Evolutionary conservation across 2,329 filamentous ascomycete genomes (phyloP).

Genomic region (Neocatenulostroma microsporum): DNA sequence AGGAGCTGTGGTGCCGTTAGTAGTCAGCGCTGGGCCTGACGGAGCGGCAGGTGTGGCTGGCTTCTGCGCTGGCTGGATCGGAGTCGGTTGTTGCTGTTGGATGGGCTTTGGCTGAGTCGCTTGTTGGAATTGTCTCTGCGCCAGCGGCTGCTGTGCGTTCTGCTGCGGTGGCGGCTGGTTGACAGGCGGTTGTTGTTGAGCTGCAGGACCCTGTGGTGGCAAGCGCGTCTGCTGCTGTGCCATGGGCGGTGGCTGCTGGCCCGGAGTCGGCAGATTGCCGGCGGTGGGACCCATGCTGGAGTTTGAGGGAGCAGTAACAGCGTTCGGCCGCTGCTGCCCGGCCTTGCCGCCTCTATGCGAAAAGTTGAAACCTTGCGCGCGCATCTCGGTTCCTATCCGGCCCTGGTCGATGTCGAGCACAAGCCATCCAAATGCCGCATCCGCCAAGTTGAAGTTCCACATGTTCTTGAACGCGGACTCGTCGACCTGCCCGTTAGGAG

Average conservation of each 20-base stretch:
- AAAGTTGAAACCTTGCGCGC: conserved; percentile 98
- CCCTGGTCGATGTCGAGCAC: conserved; percentile 93
- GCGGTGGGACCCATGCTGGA: conserved; percentile 31
- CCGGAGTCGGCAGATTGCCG: conserved; percentile 33
- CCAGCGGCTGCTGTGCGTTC: conserved; percentile 20
- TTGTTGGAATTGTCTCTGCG: conserved; percentile 22
- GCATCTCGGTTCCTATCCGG: conserved; percentile 96
- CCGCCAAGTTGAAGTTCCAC: conserved; percentile 99
- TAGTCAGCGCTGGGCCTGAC: conserved; percentile 13
- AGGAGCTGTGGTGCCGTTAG: conserved; percentile 23
- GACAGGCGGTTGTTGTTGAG: conserved; percentile 18
- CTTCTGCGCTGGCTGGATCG: conserved; percentile 33
- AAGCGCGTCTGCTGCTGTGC: conserved; percentile 31
- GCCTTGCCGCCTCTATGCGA: conserved; percentile 82
- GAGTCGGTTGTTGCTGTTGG: conserved; percentile 35
- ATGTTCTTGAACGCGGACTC: conserved; percentile 99
- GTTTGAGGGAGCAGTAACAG: conserved; percentile 29
- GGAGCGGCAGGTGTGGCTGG: conserved; percentile 17
- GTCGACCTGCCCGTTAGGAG: conserved; percentile 78
- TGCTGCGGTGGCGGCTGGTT: conserved; percentile 20
- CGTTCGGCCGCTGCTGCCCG: conserved; percentile 32
- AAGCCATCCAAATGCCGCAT: conserved; percentile 93
- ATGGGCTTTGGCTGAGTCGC: conserved; percentile 19
- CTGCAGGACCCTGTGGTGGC: conserved; percentile 24
- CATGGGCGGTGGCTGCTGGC: conserved; percentile 27